Evolutionary conservation across 2,329 filamentous ascomycete species (phyloP), one percentile per base, ranked within the genome.

Genomic region (Raffaelea albimanens): DNA sequence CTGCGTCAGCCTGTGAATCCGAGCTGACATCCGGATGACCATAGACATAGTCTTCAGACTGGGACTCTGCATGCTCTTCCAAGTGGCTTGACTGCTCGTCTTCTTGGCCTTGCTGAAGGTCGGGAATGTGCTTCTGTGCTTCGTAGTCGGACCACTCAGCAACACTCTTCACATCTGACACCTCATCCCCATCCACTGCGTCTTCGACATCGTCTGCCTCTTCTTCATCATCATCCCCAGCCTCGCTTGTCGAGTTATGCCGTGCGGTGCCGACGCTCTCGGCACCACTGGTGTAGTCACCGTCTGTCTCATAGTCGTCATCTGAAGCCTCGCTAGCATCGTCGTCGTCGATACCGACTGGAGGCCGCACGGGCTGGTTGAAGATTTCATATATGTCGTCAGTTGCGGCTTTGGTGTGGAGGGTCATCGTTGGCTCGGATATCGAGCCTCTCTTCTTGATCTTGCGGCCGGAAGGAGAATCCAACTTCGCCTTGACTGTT

Each of bases 351-450:
- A 66, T 58, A 1, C 45, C 59, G 16, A 54, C 59, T 51, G 55
- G 61, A 46, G 63, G 52, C 48, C 68, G 66, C 19, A 91, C 64
- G 2, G 93, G 91, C 49, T 93, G 86, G 59, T 93, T 97, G 67
- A 97, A 98, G 43, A 98, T 87, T 49, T 89, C 89, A 59, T 97
- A 97, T 45, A 98, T 96, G 57, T 98, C 93, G 57, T 97, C 90
- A 52, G 91, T 96, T 4, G 93, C 93, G 54, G 93, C 91, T 57
- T 80, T 87, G 13, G 93, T 98, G 61, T 97, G 89, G 55, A 98
- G 79, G 1, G 93, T 98, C 90, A 98, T 96, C 2, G 93, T 98
- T n/a, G 90, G 87, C 64, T 97, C 91, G 45, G 75, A 70, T 55
- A 56, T 63, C 57, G 56, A 57, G 47, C 82, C 82, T 62, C 85